Base-by-base conservation (phyloP, 768 basidiomycete species). In the Amanita subjunquillea region DNA sequence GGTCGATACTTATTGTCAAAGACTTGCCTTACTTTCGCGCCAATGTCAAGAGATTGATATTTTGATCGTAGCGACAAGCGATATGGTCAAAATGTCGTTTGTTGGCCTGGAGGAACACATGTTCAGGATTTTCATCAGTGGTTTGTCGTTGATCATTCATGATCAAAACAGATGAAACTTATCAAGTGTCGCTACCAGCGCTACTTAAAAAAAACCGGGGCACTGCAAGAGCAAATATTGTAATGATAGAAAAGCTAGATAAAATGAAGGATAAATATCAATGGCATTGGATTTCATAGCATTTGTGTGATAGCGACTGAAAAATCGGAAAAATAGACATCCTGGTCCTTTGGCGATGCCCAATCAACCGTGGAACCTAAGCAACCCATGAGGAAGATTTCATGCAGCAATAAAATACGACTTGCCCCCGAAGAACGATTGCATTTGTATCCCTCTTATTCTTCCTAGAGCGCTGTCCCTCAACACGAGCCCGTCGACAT, bases 361-460 rank as follows among this genome's bases (percentile, higher is more conserved):
- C 70, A 87, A 22, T 68, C 63, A 0, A 64, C 38, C 9, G 66
- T 64, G 34, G 71, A 70, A 53, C 83, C 79, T 76, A 60, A 39
- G 54, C 60, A 42, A 17, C 42, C 13, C 34, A 34, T 40, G 27
- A 29, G 10, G 39, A 23, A 42, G 41, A 13, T 4, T 27, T 4
- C 15, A 7, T 34, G 4, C 36, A 8, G 10, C 17, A 9, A 17
- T 23, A 20, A 36, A 3, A 12, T 36, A 45, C 38, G 39, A 66
- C 70, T 55, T 60, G 76, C 80, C 83, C 45, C 85, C 85, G 57
- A 89, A 87, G 76, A 87, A 87, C n/a, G 85, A 83, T 68, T 87
- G 82, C 73, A 82, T 77, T 64, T 80, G 79, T 53, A 85, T 77
- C 20, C 87, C 86, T 32, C 78, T 73, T 59, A 88, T 75, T 56